Evolutionary conservation across 345 rosid species (phyloP).

Genomic region (Bretschneidera sinensis): DNA sequence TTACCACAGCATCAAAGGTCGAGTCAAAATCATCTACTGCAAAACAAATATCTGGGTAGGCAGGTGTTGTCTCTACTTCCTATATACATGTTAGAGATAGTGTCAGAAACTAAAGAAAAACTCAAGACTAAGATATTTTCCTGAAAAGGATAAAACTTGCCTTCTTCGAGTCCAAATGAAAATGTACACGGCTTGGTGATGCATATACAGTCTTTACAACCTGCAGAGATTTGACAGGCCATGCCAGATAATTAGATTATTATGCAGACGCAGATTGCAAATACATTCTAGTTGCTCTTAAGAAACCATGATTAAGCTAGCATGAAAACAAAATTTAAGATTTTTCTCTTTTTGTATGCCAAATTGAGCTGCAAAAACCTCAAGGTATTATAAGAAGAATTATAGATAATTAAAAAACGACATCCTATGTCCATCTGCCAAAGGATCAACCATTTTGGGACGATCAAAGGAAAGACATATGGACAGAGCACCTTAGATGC

Average conservation of each 20-base stretch:
- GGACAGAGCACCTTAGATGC: no score
- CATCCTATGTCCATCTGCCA: no score
- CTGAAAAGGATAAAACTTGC: conserved; percentile 30
- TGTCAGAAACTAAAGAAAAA: conserved; percentile 28
- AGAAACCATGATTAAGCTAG: conserved; percentile 7
- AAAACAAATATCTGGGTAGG: conserved; percentile 95
- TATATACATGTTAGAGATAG: conserved; percentile 25
- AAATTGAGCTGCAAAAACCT: conserved; percentile 1
- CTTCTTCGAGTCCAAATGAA: conserved; percentile 91
- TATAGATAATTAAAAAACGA: no score
- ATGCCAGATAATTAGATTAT: conserved; percentile 16
- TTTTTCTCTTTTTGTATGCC: background rate
- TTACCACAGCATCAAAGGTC: conserved; percentile 96
- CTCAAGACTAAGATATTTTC: background rate
- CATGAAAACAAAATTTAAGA: background rate
- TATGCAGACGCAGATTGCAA: no score
- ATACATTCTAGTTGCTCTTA: background rate
- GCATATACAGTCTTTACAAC: conserved; percentile 96
- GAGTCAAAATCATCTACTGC: conserved; percentile 97
- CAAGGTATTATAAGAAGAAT: no score
- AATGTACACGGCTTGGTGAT: conserved; percentile 91
- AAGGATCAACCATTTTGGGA: no score
- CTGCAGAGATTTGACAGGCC: conserved; percentile 35
- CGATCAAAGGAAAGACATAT: no score
- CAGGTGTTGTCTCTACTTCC: conserved; percentile 94